phyloP scores from a whole-genome alignment of 169 alveolate species.

The Babesia bigemina region DNA sequence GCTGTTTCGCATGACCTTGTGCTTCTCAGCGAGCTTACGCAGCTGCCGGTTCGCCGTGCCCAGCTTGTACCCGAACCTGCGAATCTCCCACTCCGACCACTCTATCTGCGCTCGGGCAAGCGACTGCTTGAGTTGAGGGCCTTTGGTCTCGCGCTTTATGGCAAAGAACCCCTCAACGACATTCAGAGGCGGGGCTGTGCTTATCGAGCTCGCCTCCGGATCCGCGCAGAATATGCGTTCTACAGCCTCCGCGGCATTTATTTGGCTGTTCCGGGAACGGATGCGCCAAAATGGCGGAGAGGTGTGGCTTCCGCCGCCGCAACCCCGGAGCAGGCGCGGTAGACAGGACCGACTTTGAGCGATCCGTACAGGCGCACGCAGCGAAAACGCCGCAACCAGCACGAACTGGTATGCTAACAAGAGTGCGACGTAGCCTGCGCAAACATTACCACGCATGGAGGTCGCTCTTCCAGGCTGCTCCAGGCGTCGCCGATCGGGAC shows the following conservation, averaged over 20 bases:
- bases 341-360: slow-evolving; percentile 2
- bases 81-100: slow-evolving; percentile 65
- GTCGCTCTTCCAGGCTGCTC: background rate
- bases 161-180: slow-evolving; percentile 23
- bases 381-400: background rate
- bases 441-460: background rate
- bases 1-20: slow-evolving; percentile 32
- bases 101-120: slow-evolving; percentile 8
- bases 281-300: background rate
- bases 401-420: background rate
- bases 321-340: background rate
- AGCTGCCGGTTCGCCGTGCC: slow-evolving; percentile 59
- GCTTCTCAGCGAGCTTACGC: slow-evolving; percentile 35
- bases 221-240: background rate
- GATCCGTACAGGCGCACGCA: background rate
- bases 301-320: background rate
- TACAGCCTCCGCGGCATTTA: background rate
- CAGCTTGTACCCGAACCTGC: slow-evolving; percentile 61
- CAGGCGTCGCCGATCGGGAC: background rate
- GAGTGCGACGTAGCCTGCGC: background rate
- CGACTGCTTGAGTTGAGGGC: background rate
- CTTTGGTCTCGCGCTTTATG: background rate
- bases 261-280: background rate
- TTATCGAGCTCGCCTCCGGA: background rate
- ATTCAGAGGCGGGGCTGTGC: slow-evolving; percentile 9